phyloP scores from a whole-genome alignment of 2,329 filamentous ascomycete genomes.

The Penicillium frequentans region DNA sequence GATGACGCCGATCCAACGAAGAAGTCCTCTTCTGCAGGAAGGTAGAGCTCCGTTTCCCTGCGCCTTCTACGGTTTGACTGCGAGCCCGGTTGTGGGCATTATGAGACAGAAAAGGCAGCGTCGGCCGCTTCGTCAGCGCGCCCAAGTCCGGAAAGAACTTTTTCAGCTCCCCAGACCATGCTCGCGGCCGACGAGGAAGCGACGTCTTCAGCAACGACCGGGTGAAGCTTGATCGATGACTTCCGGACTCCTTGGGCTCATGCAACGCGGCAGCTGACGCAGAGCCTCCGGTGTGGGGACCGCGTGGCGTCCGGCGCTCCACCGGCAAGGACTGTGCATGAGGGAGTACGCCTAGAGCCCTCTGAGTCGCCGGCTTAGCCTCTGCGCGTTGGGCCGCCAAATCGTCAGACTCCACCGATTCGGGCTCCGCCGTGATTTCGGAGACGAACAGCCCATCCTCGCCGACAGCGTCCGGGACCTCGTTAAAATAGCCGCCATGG shows the following conservation, averaged over 20 bases:
- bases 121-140: constrained; percentile 31
- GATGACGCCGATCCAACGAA: constrained; percentile 19
- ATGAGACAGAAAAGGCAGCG: constrained; percentile 28
- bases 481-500: constrained; percentile 50
- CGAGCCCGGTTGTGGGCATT: constrained; percentile 29
- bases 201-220: constrained; percentile 35
- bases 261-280: neutral
- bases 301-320: constrained; percentile 13
- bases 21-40: constrained; percentile 5
- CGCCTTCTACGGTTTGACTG: constrained; percentile 24
- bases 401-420: constrained; percentile 17
- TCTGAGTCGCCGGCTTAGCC: constrained; percentile 1
- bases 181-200: constrained; percentile 34
- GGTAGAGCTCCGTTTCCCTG: constrained; percentile 1
- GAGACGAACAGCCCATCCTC: constrained; percentile 31
- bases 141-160: constrained; percentile 38
- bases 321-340: constrained; percentile 1
- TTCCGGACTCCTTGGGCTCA: constrained; percentile 15
- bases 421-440: constrained; percentile 35
- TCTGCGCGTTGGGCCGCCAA: neutral
- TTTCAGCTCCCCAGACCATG: constrained; percentile 40
- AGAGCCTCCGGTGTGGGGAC: constrained; percentile 15
- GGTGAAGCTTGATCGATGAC: constrained; percentile 33
- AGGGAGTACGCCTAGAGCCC: constrained; percentile 9
- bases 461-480: constrained; percentile 33